These are phyloP conservation scores for Spathaspora boniae DNA, from an alignment of 805 yeast species.

Conservation along the genomic window DNA sequence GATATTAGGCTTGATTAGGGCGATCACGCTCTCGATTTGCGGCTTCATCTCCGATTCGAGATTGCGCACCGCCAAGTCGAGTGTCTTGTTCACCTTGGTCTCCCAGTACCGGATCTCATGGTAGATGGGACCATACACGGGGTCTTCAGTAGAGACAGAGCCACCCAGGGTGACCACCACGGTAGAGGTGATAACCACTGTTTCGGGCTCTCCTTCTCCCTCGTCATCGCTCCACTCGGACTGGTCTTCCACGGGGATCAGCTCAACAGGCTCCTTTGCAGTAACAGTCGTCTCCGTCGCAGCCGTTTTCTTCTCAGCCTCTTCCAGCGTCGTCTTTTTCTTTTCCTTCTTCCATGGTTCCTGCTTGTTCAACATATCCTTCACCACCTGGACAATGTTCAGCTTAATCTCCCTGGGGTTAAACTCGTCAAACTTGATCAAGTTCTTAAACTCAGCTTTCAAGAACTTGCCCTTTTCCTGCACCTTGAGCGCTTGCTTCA, in stretches of 20 bases:
- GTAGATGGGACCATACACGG: constrained; percentile 17
- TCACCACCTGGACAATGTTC: constrained; percentile 18
- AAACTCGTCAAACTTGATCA: constrained; percentile 18
- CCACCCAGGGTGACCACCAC: constrained; percentile 14
- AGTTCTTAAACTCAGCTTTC: constrained; percentile 22
- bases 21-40: constrained; percentile 20
- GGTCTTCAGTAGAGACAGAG: constrained; percentile 7
- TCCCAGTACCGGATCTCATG: constrained; percentile 33
- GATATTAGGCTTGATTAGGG: constrained; percentile 20
- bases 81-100: constrained; percentile 28
- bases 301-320: constrained; percentile 5
- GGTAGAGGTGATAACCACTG: constrained; percentile 23
- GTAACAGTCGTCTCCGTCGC: not conserved
- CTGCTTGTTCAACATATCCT: constrained; percentile 18
- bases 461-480: constrained; percentile 22
- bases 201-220: constrained; percentile 17
- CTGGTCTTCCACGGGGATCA: constrained; percentile 4
- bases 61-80: constrained; percentile 30
- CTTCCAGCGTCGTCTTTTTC: constrained; percentile 1
- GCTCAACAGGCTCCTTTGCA: constrained; percentile 4
- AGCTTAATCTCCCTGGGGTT: constrained; percentile 11
- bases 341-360: too few species aligned
- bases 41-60: constrained; percentile 32
- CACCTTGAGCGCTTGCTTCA: constrained; percentile 13
- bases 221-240: constrained; percentile 9